Conservation (phyloP, 331 rosid species). For the Quercus tomentella region DNA sequence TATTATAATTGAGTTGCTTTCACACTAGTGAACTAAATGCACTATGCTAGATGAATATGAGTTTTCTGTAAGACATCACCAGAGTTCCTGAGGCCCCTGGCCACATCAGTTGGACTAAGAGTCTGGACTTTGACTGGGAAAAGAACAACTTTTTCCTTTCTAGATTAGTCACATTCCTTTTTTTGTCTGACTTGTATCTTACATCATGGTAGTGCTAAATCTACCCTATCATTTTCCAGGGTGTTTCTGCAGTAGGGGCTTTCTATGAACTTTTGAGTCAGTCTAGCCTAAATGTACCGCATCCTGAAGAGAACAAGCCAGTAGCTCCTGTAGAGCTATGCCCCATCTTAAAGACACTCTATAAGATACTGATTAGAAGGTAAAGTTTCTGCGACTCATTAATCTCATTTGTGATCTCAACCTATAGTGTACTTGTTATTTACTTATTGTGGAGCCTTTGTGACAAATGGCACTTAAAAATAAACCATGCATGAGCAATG, state of each 20-base stretch:
- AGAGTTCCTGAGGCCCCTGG: not conserved
- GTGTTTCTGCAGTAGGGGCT: slow-evolving; percentile 85
- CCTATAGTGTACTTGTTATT: not conserved
- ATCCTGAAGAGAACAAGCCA: slow-evolving; percentile 83
- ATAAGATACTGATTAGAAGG: slow-evolving; percentile 80
- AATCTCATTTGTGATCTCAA: not conserved
- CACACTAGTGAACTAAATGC: not conserved
- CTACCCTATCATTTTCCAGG: slow-evolving; percentile 38
- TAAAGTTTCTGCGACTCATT: slow-evolving; percentile 14
- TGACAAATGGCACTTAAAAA: not conserved
- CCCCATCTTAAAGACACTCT: slow-evolving; percentile 86
- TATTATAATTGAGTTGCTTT: not conserved
- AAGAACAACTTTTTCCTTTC: not conserved
- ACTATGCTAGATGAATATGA: not conserved
- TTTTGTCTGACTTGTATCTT: not conserved
- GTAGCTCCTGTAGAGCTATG: slow-evolving; percentile 95
- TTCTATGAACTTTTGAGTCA: slow-evolving; percentile 86
- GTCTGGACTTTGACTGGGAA: not conserved
- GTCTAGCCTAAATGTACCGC: slow-evolving; percentile 75
- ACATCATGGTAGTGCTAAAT: not conserved
- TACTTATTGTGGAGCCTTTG: not conserved
- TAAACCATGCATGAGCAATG: not conserved
- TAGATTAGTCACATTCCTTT: not conserved
- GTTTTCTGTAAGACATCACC: not conserved
- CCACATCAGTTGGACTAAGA: not conserved